Evolutionary conservation across 2,329 filamentous ascomycete species (phyloP), one percentile per base, ranked within the genome.

Genomic region (Arthrinium puccinioides): DNA sequence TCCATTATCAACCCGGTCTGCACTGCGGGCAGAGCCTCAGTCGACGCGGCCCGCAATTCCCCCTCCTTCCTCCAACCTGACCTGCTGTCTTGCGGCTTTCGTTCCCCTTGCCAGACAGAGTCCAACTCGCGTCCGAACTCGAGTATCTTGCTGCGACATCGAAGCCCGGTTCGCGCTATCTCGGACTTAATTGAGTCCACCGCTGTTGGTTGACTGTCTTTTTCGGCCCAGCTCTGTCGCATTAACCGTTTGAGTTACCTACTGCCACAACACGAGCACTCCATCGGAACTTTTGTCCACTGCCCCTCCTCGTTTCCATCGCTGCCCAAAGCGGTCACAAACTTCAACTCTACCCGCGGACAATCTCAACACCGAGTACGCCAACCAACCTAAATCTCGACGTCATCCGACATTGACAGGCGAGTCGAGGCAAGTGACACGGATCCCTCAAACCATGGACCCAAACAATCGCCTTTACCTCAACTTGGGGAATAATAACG

Each of bases 401-500:
- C n/a, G n/a, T n/a, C n/a, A n/a, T n/a, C n/a, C n/a, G n/a, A n/a
- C n/a, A n/a, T n/a, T n/a, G n/a, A n/a, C n/a, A n/a, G n/a, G n/a
- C n/a, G n/a, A n/a, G n/a, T n/a, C n/a, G n/a, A n/a, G n/a, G n/a
- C n/a, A n/a, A n/a, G n/a, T n/a, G n/a, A n/a, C 20, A 32, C 30
- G 13, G 20, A n/a, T 21, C 31, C 5, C 9, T 21, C 31, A 11
- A 33, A 66, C 55, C 42, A 75, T 77, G 70, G 53, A 59, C 47
- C 51, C 54, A 62, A 79, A 79, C 54, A 76, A 76, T 47, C 73
- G 76, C 41, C 70, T 84, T 39, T 72, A 76, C 55, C 72, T 85
- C 55, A 83, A 83, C 62, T 76, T 81, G 50, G 72, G 69, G 56
- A 81, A 74, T 61, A 74, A 74, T 57, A 79, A 77, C 61, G 76